phyloP scores from a whole-genome alignment of 768 basidiomycete species.

The Polyporus arcularius region DNA sequence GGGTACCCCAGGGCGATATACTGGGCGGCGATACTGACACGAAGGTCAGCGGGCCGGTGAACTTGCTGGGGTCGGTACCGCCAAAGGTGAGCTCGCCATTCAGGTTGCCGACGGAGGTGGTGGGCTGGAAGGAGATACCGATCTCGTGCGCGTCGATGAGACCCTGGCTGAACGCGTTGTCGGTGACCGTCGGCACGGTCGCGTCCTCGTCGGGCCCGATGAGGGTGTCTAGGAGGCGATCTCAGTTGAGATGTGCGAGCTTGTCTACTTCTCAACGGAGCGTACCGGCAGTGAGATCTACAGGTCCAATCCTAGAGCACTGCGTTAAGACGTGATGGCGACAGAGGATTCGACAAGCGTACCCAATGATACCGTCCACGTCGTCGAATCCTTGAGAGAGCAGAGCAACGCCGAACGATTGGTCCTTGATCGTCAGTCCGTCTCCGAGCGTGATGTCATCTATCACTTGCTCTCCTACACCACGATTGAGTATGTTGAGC shows the following conservation, averaged over 20 bases:
- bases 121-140: slow-evolving; percentile 31
- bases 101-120: slow-evolving; percentile 1
- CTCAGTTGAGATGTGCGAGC: too few species aligned
- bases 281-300: slow-evolving; percentile 39
- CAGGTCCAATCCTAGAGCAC: too few species aligned
- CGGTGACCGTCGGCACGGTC: slow-evolving; percentile 39
- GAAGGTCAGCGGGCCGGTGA: slow-evolving; percentile 29
- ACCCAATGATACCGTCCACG: slow-evolving; percentile 70
- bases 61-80: slow-evolving; percentile 29
- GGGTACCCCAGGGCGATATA: not conserved
- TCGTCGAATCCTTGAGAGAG: slow-evolving; percentile 33
- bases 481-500: too few species aligned
- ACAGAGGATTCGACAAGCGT: not conserved
- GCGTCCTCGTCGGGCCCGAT: slow-evolving; percentile 31
- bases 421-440: slow-evolving; percentile 25
- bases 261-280: too few species aligned
- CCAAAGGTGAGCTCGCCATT: slow-evolving; percentile 38
- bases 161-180: slow-evolving; percentile 33
- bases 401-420: slow-evolving; percentile 39
- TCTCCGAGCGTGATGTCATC: slow-evolving; percentile 43
- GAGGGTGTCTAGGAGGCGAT: not conserved
- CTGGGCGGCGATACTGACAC: slow-evolving; percentile 21
- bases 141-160: slow-evolving; percentile 24
- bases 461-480: slow-evolving; percentile 21
- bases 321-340: too few species aligned